A percentile compares a stretch with the other conserved stretches of the same genome.
Conservation (phyloP, 768 basidiomycete species). For the Auricularia auricula-judae region DNA sequence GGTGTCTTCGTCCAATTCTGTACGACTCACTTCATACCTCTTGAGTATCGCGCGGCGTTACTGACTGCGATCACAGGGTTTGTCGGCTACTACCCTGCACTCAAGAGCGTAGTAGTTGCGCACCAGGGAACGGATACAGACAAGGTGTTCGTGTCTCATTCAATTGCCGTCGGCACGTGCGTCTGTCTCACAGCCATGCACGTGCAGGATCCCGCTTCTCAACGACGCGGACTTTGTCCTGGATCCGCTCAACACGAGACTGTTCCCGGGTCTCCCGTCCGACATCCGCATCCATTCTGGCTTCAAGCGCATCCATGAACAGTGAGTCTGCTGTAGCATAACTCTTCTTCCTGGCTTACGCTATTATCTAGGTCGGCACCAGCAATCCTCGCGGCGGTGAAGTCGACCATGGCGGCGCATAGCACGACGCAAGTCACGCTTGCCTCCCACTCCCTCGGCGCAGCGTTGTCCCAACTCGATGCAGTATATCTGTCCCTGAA, state of each 20-base stretch:
- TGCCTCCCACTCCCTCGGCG: slow-evolving; percentile 31
- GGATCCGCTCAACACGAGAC: slow-evolving; percentile 4
- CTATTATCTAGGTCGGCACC: slow-evolving; percentile 16
- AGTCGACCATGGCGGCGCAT: slow-evolving; percentile 13
- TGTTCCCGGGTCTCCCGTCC: slow-evolving; percentile 9
- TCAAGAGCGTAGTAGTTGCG: slow-evolving; percentile 16
- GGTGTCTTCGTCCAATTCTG: slow-evolving; percentile 33
- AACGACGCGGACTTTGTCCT: slow-evolving; percentile 24
- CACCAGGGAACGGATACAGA: slow-evolving; percentile 24
- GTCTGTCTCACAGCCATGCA: background rate
- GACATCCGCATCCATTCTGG: slow-evolving; percentile 35
- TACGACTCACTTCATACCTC: slow-evolving; percentile 10
- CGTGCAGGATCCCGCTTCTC: slow-evolving; percentile 13
- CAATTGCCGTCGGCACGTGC: background rate
- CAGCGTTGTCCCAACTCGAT: slow-evolving; percentile 27
- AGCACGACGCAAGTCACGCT: slow-evolving; percentile 15
- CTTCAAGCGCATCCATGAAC: slow-evolving; percentile 33
- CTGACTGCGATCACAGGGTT: slow-evolving; percentile 26
- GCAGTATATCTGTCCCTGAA: slow-evolving; percentile 30
- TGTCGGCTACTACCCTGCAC: slow-evolving; percentile 37
- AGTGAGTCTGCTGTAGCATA: slow-evolving; percentile 16
- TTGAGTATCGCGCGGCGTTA: background rate
- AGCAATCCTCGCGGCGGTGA: slow-evolving; percentile 19
- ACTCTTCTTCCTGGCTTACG: background rate
- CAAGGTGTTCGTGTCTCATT: slow-evolving; percentile 16